Evolutionary conservation across 2,329 filamentous ascomycete genomes (phyloP).

Genomic region (Colletotrichum noveboracense): DNA sequence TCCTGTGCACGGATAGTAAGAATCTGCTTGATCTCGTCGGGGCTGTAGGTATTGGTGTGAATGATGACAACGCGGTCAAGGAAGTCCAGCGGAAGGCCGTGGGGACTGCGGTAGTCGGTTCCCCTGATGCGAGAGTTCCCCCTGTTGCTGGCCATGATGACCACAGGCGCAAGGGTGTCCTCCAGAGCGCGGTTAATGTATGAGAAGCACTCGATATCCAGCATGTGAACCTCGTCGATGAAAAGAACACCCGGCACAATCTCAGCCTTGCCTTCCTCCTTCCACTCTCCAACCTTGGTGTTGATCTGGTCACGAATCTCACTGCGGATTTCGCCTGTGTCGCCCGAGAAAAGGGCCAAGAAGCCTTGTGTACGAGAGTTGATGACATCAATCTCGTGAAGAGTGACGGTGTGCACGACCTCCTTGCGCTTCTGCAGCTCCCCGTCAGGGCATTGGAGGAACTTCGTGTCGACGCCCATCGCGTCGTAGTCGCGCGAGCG

Average conservation of each 20-base stretch:
- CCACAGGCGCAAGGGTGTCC: constrained; percentile 91
- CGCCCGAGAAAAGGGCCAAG: constrained; percentile 93
- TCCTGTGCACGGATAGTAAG: constrained; percentile 91
- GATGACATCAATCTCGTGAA: constrained; percentile 99
- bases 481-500: constrained; percentile 97
- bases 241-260: constrained; percentile 97
- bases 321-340: constrained; percentile 96
- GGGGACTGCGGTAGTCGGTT: constrained; percentile 90
- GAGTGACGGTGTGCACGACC: constrained; percentile 93
- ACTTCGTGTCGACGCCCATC: constrained; percentile 98
- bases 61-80: constrained; percentile 96
- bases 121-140: constrained; percentile 91
- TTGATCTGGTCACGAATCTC: constrained; percentile 99
- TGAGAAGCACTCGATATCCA: constrained; percentile 98
- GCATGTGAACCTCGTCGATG: constrained; percentile 99
- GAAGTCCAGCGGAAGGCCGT: constrained; percentile 94
- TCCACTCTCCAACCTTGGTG: constrained; percentile 98
- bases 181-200: constrained; percentile 98
- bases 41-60: constrained; percentile 83
- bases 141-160: constrained; percentile 99
- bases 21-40: constrained; percentile 91
- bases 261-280: constrained; percentile 98
- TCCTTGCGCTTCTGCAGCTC: constrained; percentile 97
- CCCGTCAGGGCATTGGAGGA: constrained; percentile 95
- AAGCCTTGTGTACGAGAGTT: constrained; percentile 99